Percentiles rank a stretch among this genome's conserved stretches.
phyloP scores from a whole-genome alignment of 345 rosid species.

The Camelina laxa region DNA sequence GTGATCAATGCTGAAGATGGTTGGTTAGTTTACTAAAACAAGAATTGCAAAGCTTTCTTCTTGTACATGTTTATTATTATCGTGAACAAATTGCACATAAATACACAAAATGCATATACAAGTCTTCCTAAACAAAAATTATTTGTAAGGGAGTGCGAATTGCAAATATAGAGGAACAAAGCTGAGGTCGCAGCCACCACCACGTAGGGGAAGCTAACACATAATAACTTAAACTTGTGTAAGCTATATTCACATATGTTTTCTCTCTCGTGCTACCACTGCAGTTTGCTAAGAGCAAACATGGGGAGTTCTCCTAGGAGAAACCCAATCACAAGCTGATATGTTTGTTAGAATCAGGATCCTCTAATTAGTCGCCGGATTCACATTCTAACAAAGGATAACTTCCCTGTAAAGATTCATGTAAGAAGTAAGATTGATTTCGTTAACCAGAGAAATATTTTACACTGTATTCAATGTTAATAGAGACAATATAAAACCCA shows the following conservation, averaged over 20 bases:
- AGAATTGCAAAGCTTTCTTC: background rate
- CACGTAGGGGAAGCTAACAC: constrained; percentile 70
- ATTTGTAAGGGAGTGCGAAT: background rate
- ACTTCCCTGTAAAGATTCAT: no score
- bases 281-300: constrained; percentile 70
- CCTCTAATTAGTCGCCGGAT: background rate
- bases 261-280: constrained; percentile 50
- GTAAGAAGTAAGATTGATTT: no score
- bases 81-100: no score
- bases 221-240: constrained; percentile 9
- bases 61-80: background rate
- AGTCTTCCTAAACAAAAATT: background rate
- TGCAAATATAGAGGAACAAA: constrained; percentile 49
- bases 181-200: constrained; percentile 68
- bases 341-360: constrained; percentile 18
- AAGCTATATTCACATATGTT: constrained; percentile 5
- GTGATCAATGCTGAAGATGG: background rate
- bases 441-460: no score
- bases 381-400: background rate
- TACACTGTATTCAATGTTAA: no score
- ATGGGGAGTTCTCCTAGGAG: constrained; percentile 70
- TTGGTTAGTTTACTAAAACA: background rate
- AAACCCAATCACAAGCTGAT: constrained; percentile 72
- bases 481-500: no score
- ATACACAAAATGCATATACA: background rate